Evolutionary conservation across 257 asterid species (phyloP), one percentile per base, ranked within the genome.

Genomic region (Craterostigma plantagineum): DNA sequence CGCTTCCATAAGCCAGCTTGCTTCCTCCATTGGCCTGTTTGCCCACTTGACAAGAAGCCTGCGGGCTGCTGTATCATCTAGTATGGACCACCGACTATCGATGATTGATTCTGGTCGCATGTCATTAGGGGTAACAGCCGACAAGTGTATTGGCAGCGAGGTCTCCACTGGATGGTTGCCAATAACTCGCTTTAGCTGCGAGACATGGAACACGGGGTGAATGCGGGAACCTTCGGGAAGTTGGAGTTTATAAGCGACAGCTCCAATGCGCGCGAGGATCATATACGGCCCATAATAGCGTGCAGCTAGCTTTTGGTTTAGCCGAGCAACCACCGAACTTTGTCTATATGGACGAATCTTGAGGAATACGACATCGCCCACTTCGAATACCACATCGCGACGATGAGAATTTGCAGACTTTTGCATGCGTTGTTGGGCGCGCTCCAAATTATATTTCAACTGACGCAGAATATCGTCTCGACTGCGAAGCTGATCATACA

Each of bases 181-280:
- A 37, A 37, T 37, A 10, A 37, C 41, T 10, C 18, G 7, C 13
- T 11, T 16, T 0, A 48, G 33, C 10, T 3, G 14, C 0, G 53
- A 48, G 0, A 48, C 43, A 11, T 48, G 53, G 12, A 48, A 48
- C 3, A 48, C 42, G 6, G 35, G 53, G 13, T 48, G 53, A 1
- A 48, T 36, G 14, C 16, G 33, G 0, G 15, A 10, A 0, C 8
- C 43, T 9, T 9, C 3, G 0, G 53, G 43, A 3, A 48, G 11
- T 11, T 10, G 16, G 0, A 48, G 10, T 0, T 33, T 27, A 10
- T 48, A 48, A 0, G 53, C 53, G 0, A 48, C 53, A 6, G 0
- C 16, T 0, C 53, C 53, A 16, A 48, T 48, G 7, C 53, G 11
- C 10, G 14, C 33, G 0, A 9, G 0, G 8, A 48, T 18, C 0